Conservation (phyloP, 2,329 filamentous ascomycete genomes). For the Ophiostoma novo-ulmi region DNA sequence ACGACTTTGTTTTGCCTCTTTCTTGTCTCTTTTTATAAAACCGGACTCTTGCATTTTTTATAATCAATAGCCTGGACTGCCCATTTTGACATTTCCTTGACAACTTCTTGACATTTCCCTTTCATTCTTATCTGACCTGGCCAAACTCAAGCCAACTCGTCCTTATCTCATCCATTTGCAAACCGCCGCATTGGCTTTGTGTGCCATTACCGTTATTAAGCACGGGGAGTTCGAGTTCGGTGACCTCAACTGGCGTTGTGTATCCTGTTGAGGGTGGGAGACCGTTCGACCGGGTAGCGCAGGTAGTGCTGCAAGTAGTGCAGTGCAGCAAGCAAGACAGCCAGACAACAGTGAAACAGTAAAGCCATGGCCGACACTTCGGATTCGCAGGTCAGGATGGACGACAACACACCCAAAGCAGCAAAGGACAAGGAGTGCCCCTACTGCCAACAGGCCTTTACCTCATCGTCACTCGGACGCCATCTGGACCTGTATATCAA, state of each 20-base stretch:
- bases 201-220: neutral
- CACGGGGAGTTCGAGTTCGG: slow-evolving; percentile 9
- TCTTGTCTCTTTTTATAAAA: neutral
- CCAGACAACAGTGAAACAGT: neutral
- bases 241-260: slow-evolving; percentile 10
- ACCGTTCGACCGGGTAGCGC: neutral
- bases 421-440: slow-evolving; percentile 83
- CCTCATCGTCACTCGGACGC: slow-evolving; percentile 85
- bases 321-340: neutral
- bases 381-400: neutral
- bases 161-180: neutral
- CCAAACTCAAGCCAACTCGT: neutral
- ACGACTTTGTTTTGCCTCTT: slow-evolving; percentile 11
- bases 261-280: slow-evolving; percentile 8
- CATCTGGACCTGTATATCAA: slow-evolving; percentile 94
- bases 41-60: neutral
- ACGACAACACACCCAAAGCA: slow-evolving; percentile 42
- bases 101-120: neutral
- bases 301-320: neutral
- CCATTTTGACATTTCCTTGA: neutral
- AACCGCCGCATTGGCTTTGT: neutral
- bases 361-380: neutral
- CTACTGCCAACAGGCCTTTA: slow-evolving; percentile 85
- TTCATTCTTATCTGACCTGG: neutral
- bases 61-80: neutral